Conservation (phyloP, 495 filamentous ascomycete species). For the Penicillium ucsense region DNA sequence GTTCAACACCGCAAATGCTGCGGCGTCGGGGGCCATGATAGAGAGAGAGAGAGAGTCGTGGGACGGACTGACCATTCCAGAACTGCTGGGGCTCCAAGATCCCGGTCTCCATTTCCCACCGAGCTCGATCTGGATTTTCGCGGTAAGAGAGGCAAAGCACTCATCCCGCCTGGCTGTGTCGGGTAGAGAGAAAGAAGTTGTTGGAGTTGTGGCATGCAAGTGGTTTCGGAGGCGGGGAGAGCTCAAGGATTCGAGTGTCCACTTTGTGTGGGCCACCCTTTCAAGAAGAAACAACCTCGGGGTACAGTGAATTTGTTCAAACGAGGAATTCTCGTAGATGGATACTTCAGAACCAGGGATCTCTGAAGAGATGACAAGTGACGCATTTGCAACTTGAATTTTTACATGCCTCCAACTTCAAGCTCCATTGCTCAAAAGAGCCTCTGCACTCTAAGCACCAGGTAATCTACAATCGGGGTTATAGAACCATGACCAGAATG, state of each 20-base stretch:
- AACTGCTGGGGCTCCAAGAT: constrained; percentile 81
- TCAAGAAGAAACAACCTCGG: not conserved
- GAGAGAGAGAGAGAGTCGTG: too few species aligned
- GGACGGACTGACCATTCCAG: constrained; percentile 64
- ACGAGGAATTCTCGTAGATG: too few species aligned
- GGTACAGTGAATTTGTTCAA: not conserved
- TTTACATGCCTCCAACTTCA: too few species aligned
- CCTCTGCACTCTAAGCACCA: too few species aligned
- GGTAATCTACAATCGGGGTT: too few species aligned
- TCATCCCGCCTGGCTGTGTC: constrained; percentile 31
- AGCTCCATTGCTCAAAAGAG: too few species aligned
- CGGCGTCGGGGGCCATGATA: too few species aligned
- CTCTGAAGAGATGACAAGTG: too few species aligned
- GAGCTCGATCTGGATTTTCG: constrained; percentile 30
- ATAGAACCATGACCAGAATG: too few species aligned
- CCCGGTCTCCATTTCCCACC: constrained; percentile 46
- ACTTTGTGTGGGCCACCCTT: not conserved
- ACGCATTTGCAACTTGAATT: too few species aligned
- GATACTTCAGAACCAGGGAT: too few species aligned
- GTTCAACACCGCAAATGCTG: too few species aligned
- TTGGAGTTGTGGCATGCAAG: constrained; percentile 18
- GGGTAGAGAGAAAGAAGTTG: constrained; percentile 3
- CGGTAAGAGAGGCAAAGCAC: constrained; percentile 24
- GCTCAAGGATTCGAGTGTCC: constrained; percentile 5
- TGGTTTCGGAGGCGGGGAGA: constrained; percentile 13